phyloP scores from a whole-genome alignment of 805 yeast genomes.

The Ogataea pignaliae region DNA sequence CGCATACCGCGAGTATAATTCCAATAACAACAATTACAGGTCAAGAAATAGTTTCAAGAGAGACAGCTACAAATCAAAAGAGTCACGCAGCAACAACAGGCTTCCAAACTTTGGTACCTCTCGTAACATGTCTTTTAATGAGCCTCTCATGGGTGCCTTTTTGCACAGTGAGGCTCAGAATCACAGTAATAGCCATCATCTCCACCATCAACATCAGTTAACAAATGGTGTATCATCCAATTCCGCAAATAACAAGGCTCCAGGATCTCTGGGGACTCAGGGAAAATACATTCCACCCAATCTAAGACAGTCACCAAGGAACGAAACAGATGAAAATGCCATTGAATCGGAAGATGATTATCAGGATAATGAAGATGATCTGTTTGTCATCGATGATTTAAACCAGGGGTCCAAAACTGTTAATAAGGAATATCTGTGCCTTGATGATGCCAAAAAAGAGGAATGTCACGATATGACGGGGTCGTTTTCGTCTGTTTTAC shows the following conservation, averaged over 20 bases:
- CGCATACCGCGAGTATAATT: slow-evolving; percentile 12
- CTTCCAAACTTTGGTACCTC: not conserved
- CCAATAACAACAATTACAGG: slow-evolving; percentile 15
- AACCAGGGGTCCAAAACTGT: slow-evolving; percentile 5
- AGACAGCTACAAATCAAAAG: slow-evolving; percentile 2
- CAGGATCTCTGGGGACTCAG: slow-evolving; percentile 28
- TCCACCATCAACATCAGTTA: slow-evolving; percentile 10
- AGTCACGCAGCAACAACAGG: not conserved
- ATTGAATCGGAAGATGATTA: slow-evolving; percentile 28
- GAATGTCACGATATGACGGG: not conserved
- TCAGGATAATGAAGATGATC: slow-evolving; percentile 28
- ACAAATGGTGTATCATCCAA: too few species aligned
- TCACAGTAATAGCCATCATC: slow-evolving; percentile 8
- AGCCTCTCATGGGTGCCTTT: slow-evolving; percentile 5
- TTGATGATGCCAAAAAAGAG: slow-evolving; percentile 11
- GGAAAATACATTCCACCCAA: slow-evolving; percentile 76
- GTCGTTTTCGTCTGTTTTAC: slow-evolving; percentile 24
- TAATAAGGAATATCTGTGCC: slow-evolving; percentile 1
- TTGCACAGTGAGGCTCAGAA: not conserved
- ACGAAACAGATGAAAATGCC: slow-evolving; percentile 17
- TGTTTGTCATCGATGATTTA: slow-evolving; percentile 36
- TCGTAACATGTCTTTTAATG: slow-evolving; percentile 23
- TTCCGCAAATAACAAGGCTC: slow-evolving; percentile 12
- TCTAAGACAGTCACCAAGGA: slow-evolving; percentile 44
- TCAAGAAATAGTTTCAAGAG: slow-evolving; percentile 9